These are phyloP conservation scores for Fusarium domesticum DNA, from an alignment of 2,329 filamentous ascomycete species.

Conservation along the genomic window DNA sequence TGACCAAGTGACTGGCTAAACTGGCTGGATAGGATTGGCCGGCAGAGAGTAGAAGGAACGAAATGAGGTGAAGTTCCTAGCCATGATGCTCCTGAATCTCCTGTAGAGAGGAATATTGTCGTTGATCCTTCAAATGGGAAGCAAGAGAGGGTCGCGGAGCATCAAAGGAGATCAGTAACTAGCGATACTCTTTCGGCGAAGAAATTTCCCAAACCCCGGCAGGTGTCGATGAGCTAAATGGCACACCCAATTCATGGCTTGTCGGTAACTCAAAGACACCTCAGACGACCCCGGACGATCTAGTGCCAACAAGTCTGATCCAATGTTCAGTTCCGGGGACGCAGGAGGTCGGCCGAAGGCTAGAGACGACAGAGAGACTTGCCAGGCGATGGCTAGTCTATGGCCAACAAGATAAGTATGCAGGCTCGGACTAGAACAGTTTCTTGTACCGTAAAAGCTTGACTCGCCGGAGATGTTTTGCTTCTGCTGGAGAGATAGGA, in stretches of 20 bases:
- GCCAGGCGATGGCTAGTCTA: conserved; percentile 19
- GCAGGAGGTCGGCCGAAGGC: conserved; percentile 16
- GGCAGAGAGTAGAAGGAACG: conserved; percentile 12
- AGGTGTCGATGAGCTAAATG: conserved; percentile 5
- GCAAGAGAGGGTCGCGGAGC: conserved; percentile 4
- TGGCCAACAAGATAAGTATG: rapidly evolving
- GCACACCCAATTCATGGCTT: conserved; percentile 21
- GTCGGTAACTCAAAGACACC: conserved; percentile 4
- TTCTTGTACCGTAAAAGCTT: too few species aligned
- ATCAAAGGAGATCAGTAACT: too few species aligned
- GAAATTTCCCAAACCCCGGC: background rate
- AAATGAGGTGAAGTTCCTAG: conserved; percentile 13
- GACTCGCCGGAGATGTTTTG: conserved; percentile 9
- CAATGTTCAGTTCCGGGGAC: conserved; percentile 13
- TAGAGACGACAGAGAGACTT: conserved; percentile 17
- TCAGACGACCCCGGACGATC: background rate
- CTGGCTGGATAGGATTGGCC: conserved; percentile 8
- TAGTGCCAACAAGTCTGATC: conserved; percentile 6
- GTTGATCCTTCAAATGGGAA: background rate
- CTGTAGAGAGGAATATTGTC: conserved; percentile 9
- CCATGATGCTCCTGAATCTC: conserved; percentile 14
- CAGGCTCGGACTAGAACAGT: background rate
- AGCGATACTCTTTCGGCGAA: background rate
- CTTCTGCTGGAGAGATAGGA: conserved; percentile 3
- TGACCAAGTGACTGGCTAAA: background rate